Percentiles rank a stretch among this genome's conserved stretches.
Conservation (phyloP, 164 flowering plant species). For the Nymphaea colorata region DNA sequence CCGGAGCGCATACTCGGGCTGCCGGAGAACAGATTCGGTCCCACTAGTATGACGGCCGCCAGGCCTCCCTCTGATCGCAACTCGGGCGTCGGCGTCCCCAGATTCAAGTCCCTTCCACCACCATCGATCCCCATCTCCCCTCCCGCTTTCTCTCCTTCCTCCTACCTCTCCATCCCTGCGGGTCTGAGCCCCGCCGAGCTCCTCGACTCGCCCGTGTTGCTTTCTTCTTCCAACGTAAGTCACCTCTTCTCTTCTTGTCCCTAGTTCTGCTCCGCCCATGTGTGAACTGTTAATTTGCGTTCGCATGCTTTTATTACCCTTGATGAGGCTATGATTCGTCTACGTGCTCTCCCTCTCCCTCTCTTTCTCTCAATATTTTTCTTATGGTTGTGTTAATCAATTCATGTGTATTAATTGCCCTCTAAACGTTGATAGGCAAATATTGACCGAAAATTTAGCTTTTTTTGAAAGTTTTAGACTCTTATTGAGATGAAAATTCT, state of each 20-base stretch:
- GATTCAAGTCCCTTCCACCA: slow-evolving; percentile 49
- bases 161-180: slow-evolving; percentile 32
- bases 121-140: slow-evolving; percentile 51
- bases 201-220: slow-evolving; percentile 56
- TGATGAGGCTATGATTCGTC: slow-evolving; percentile 30
- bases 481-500: background rate
- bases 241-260: background rate
- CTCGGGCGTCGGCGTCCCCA: slow-evolving; percentile 28
- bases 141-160: slow-evolving; percentile 49
- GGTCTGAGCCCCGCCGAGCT: slow-evolving; percentile 51
- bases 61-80: slow-evolving; percentile 15
- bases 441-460: too few relatives aligned
- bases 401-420: too few relatives aligned
- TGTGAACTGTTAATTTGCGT: background rate
- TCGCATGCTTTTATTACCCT: background rate
- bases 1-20: background rate
- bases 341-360: background rate
- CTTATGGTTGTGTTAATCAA: too few relatives aligned
- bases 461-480: too few relatives aligned
- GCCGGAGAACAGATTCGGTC: background rate
- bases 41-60: background rate
- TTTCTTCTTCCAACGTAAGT: slow-evolving; percentile 42
- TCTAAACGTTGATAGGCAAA: too few relatives aligned
- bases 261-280: background rate
- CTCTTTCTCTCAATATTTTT: background rate